Conservation (phyloP, 805 yeast species). For the Saccharomycopsis sp. region DNA sequence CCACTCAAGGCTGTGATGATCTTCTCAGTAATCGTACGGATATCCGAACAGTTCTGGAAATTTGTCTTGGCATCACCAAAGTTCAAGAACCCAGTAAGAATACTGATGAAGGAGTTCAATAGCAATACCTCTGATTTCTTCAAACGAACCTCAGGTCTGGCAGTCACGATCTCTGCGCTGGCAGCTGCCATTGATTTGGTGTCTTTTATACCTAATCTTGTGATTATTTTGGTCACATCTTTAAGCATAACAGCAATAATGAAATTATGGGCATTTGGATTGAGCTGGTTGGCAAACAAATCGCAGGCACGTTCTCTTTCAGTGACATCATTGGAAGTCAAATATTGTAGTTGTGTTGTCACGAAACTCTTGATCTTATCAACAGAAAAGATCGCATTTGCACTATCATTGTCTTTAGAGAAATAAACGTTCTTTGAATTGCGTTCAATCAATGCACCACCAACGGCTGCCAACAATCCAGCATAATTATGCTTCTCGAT, state of each 20-base stretch:
- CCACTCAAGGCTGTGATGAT: neutral
- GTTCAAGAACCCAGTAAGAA: constrained; percentile 16
- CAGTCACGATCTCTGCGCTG: neutral
- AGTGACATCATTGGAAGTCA: constrained; percentile 43
- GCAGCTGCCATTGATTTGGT: neutral
- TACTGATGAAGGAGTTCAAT: constrained; percentile 14
- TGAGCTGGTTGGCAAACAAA: constrained; percentile 57
- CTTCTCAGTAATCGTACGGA: constrained; percentile 8
- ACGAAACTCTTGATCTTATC: constrained; percentile 36
- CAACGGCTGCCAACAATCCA: constrained; percentile 64
- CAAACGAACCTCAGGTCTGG: neutral
- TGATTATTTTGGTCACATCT: constrained; percentile 36
- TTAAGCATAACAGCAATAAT: constrained; percentile 8
- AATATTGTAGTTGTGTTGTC: constrained; percentile 36
- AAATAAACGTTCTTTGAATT: constrained; percentile 14
- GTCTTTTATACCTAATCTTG: constrained; percentile 4
- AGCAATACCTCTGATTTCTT: constrained; percentile 6
- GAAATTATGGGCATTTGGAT: constrained; percentile 33
- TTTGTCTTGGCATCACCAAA: constrained; percentile 9
- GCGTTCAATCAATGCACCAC: constrained; percentile 50
- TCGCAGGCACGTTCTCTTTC: constrained; percentile 65
- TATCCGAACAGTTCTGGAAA: constrained; percentile 8
- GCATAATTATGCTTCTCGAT: constrained; percentile 45
- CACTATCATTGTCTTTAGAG: neutral
- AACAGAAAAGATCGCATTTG: constrained; percentile 20